phyloP scores from a whole-genome alignment of 805 yeast species.

The Brettanomyces anomalus region DNA sequence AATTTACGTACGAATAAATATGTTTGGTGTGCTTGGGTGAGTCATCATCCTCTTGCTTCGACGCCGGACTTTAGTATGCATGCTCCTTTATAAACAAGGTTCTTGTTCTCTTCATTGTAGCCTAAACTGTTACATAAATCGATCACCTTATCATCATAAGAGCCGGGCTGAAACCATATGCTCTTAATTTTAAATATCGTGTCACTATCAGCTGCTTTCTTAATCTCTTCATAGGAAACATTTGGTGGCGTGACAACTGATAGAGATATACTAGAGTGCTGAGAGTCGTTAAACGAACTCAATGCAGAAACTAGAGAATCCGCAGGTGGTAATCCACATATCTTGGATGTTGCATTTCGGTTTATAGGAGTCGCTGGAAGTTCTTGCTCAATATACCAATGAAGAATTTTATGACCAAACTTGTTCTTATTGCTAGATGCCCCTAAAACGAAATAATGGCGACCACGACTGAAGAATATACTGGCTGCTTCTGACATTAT shows the following conservation, averaged over 20 bases:
- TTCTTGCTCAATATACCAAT: constrained; percentile 53
- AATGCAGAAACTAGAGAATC: not conserved
- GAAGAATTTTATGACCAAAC: constrained; percentile 60
- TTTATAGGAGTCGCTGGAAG: constrained; percentile 61
- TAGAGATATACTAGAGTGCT: constrained; percentile 16
- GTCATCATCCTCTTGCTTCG: not conserved
- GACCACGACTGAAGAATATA: constrained; percentile 5
- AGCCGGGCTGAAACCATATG: constrained; percentile 82
- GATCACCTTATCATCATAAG: constrained; percentile 47
- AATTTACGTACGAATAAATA: too few species aligned
- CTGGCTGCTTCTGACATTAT: not conserved
- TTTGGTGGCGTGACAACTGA: constrained; percentile 73
- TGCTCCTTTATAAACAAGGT: constrained; percentile 1
- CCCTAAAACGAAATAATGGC: constrained; percentile 43
- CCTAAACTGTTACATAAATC: constrained; percentile 25
- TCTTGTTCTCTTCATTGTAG: constrained; percentile 16
- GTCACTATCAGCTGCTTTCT: constrained; percentile 20
- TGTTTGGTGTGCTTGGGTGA: not conserved
- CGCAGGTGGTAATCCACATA: not conserved
- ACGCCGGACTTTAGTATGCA: constrained; percentile 1
- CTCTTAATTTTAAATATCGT: constrained; percentile 32
- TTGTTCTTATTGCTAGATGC: constrained; percentile 58
- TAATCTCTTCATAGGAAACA: constrained; percentile 33
- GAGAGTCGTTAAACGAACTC: constrained; percentile 5
- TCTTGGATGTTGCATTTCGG: constrained; percentile 41